Evolutionary conservation across 164 flowering plant species (phyloP).

Genomic region (Santalum album): DNA sequence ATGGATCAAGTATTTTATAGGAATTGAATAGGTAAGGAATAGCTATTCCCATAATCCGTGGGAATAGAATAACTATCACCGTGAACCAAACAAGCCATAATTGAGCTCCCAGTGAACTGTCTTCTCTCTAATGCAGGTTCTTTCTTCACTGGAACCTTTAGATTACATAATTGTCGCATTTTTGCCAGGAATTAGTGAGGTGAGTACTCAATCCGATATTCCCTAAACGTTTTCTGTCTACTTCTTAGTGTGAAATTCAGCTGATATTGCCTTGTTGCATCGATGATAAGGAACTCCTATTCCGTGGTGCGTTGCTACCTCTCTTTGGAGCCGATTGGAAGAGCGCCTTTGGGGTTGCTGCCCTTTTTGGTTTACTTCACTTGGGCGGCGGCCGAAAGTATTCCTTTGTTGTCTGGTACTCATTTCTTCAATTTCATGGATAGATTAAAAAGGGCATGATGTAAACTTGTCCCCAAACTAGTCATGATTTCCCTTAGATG

Average conservation of each 20-base stretch:
- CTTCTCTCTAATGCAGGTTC: constrained; percentile 44
- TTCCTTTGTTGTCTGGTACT: constrained; percentile 80
- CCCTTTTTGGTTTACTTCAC: constrained; percentile 70
- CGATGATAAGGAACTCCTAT: constrained; percentile 62
- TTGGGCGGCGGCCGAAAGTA: constrained; percentile 72
- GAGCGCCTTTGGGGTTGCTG: constrained; percentile 47
- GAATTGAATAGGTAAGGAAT: too few species aligned
- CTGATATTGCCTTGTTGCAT: background rate
- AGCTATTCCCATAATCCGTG: too few species aligned
- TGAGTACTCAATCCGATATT: constrained; percentile 9
- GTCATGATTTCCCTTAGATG: too few species aligned
- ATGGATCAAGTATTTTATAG: too few species aligned
- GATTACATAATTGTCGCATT: constrained; percentile 75
- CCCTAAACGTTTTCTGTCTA: background rate
- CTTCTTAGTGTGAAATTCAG: too few species aligned
- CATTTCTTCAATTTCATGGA: background rate
- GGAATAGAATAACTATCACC: too few species aligned
- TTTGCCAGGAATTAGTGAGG: constrained; percentile 87
- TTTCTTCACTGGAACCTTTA: constrained; percentile 62
- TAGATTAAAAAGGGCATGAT: too few species aligned
- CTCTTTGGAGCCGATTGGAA: constrained; percentile 58
- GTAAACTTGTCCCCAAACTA: too few species aligned
- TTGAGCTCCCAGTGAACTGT: too few species aligned
- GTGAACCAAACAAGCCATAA: too few species aligned
- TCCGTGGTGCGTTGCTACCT: constrained; percentile 84